These are phyloP conservation scores for Quercus mongolica DNA, from an alignment of 306 rosid species.

Conservation along the genomic window DNA sequence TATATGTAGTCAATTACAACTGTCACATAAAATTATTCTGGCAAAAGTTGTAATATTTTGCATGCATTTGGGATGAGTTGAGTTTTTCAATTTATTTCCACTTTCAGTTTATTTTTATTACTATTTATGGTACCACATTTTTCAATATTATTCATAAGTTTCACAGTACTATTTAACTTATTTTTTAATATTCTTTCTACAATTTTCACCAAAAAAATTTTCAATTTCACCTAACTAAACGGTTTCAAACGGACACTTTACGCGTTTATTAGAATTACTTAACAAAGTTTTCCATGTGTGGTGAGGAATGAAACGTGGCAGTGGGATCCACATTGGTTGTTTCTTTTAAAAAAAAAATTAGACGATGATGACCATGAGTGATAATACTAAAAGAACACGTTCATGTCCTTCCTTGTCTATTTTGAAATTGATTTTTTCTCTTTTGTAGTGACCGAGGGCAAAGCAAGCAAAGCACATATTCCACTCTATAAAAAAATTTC, in stretches of 20 bases:
- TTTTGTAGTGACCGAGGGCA: slow-evolving; percentile 17
- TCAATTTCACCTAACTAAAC: too few species aligned
- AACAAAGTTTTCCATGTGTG: too few species aligned
- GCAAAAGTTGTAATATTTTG: too few species aligned
- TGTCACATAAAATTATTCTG: too few species aligned
- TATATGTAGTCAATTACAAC: too few species aligned
- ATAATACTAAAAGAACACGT: slow-evolving; percentile 5
- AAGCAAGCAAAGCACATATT: slow-evolving; percentile 53
- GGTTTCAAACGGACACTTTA: too few species aligned
- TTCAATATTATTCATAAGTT: too few species aligned
- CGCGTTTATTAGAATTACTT: too few species aligned
- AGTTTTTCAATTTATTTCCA: too few species aligned
- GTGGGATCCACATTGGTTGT: background rate
- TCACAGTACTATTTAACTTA: fast-evolving
- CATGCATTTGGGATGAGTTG: fast-evolving
- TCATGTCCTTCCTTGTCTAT: slow-evolving; percentile 7
- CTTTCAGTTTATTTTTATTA: fast-evolving
- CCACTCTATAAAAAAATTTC: slow-evolving; percentile 4
- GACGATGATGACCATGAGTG: slow-evolving; percentile 23
- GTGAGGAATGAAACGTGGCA: slow-evolving; percentile 35
- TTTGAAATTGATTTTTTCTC: background rate
- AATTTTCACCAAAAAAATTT: too few species aligned
- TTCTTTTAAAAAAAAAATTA: background rate
- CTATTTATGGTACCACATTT: too few species aligned
- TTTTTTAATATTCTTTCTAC: too few species aligned